Base-by-base conservation (phyloP, 2,329 filamentous ascomycete genomes). In the Beauveria pseudobassiana region DNA sequence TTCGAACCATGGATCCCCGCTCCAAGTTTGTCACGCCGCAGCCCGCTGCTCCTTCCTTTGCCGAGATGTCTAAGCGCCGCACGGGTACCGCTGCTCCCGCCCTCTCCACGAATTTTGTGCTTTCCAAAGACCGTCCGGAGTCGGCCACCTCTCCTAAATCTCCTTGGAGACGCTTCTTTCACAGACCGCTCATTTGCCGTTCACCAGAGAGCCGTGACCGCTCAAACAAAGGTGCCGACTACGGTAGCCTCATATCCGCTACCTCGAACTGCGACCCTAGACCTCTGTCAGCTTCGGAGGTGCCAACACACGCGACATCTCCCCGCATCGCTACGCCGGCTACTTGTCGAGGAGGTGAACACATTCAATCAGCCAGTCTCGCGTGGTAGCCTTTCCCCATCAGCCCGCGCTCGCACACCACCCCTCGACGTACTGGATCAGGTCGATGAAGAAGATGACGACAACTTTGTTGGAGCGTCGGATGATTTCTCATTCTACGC, bases 1-100 rank as follows among this genome's bases (percentile, higher is more conserved):
- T 83, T 68, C 88, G 85, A 71, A 95, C 90, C 1, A 88, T 93
- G 82, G 84, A 93, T 67, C 91, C 91, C 0, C 78, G 82, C 34
- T 88, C 91, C 76, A 91, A 89, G 70, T 96, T 87, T 71, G 78
- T 85, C 67, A 85, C 87, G 38, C 90, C 89, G 12, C 81, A 87
- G 59, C 83, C 85, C 24, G 68, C 68, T 38, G 62, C 66, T 48
- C 42, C 65, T 12, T 55, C 53, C 38, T 18, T 46, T 65, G 30
- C 66, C 67, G 38, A 71, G 70, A 20, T 58, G 24, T 60, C 66
- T 73, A 40, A 67, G 66, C 54, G 72, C 73, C 18, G 72, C 73
- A 48, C 73, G 73, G 14, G 64, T 63, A 18, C 64, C 69, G 45
- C 65, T 71, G 52, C 66, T 69, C 45, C 69, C 70, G 63, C 70